Conservation (phyloP, 805 yeast genomes). For the Nakazawaea sp. region DNA sequence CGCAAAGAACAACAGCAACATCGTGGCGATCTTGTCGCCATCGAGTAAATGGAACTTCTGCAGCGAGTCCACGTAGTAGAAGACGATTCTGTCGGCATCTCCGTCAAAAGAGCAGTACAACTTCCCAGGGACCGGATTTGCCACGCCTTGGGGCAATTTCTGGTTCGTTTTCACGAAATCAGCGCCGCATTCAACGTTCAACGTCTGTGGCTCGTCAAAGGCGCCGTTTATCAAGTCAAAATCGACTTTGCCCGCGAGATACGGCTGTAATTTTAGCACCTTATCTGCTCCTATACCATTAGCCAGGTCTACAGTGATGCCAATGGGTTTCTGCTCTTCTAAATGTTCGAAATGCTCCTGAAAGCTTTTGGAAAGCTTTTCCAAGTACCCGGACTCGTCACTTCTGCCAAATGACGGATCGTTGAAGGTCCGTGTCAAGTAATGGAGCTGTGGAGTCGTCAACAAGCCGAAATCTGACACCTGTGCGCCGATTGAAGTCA, state of each 20-base stretch:
- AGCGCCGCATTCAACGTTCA: slow-evolving; percentile 88
- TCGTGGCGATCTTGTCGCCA: slow-evolving; percentile 89
- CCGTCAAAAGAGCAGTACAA: slow-evolving; percentile 89
- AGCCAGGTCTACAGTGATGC: slow-evolving; percentile 78
- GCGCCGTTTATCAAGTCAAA: slow-evolving; percentile 45
- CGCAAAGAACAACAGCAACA: slow-evolving; percentile 63
- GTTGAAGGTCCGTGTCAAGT: slow-evolving; percentile 67
- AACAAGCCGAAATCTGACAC: slow-evolving; percentile 57
- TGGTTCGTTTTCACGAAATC: slow-evolving; percentile 93
- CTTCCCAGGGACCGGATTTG: slow-evolving; percentile 30
- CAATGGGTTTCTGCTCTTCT: slow-evolving; percentile 9
- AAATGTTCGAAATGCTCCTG: slow-evolving; percentile 21
- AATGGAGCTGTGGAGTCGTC: slow-evolving; percentile 95
- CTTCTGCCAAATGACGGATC: slow-evolving; percentile 56
- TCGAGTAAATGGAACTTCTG: slow-evolving; percentile 57
- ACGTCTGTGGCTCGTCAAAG: slow-evolving; percentile 42
- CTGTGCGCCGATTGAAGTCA: slow-evolving; percentile 39
- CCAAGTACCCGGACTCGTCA: slow-evolving; percentile 63
- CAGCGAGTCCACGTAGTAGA: slow-evolving; percentile 46
- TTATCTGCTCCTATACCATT: slow-evolving; percentile 96
- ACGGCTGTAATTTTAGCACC: slow-evolving; percentile 34
- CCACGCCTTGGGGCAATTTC: slow-evolving; percentile 57
- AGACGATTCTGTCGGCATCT: slow-evolving; percentile 92
- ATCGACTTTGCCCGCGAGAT: slow-evolving; percentile 33
- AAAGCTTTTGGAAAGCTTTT: slow-evolving; percentile 52